These are phyloP conservation scores for Knoxdaviesia capensis DNA, from an alignment of 2,329 filamentous ascomycete species.

Conservation along the genomic window DNA sequence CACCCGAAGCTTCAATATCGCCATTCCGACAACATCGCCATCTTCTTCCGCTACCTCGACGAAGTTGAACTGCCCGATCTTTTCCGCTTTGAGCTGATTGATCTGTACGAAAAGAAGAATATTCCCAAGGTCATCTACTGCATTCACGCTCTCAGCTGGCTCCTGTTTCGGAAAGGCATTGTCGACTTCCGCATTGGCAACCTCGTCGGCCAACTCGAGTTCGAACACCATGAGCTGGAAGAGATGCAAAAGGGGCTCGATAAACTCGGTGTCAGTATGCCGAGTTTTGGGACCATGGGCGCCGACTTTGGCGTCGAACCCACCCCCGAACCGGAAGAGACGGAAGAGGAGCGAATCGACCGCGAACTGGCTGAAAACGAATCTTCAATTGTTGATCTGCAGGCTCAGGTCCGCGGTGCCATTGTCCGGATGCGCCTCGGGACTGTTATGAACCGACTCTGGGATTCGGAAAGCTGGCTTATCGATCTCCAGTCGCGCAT, in stretches of 20 bases:
- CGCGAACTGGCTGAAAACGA: conserved; percentile 67
- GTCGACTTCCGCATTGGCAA: conserved; percentile 94
- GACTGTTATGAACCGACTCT: conserved; percentile 68
- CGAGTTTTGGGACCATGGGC: conserved; percentile 93
- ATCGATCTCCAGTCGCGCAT: conserved; percentile 72
- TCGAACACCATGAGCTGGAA: conserved; percentile 93
- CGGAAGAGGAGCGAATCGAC: conserved; percentile 73
- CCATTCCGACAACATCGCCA: conserved; percentile 93
- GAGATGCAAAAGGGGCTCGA: conserved; percentile 94
- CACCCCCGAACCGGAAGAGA: conserved; percentile 61
- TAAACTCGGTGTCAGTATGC: conserved; percentile 87
- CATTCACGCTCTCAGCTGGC: conserved; percentile 90
- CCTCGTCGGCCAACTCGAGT: conserved; percentile 85
- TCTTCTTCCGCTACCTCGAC: conserved; percentile 86
- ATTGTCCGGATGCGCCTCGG: conserved; percentile 59
- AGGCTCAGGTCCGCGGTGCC: conserved; percentile 71
- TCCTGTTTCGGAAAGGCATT: conserved; percentile 88
- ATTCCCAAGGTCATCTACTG: conserved; percentile 99
- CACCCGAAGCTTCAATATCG: conserved; percentile 74
- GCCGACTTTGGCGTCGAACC: conserved; percentile 83
- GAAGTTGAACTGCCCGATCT: conserved; percentile 85
- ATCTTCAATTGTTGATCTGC: conserved; percentile 52
- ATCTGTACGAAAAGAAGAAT: conserved; percentile 98
- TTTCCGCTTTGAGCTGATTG: conserved; percentile 91
- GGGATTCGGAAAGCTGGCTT: conserved; percentile 64